Evolutionary conservation across 495 filamentous ascomycete species (phyloP), one percentile per base, ranked within the genome.

Genomic region (Rhypophila decipiens): DNA sequence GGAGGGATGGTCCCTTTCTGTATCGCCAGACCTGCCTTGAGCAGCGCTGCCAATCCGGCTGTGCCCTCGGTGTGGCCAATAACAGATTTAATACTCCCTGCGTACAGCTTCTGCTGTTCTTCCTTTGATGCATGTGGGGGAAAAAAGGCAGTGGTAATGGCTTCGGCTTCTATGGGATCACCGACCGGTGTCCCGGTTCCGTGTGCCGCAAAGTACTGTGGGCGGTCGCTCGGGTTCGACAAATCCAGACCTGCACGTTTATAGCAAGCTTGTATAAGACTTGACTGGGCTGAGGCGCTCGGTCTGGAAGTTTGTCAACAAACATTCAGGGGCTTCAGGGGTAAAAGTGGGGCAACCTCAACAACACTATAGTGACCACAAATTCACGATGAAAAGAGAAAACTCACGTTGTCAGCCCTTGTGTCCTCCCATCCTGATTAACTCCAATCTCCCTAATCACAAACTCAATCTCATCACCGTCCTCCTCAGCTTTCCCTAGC

Each of bases 21-120:
- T 4, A 83, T 56, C 38, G 73, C 44, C 23, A 56, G 12, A 4
- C 70, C 57, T 1, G 70, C 66, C 51, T 84, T 83, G 21, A 83
- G 65, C 1, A 83, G 40, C 0, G 70, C 71, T 4, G 74, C 67
- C 5, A 83, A 46, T 0, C 78, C 79, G 39, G 66, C 68, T 1
- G 66, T 55, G 2, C 67, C 76, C 57, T 82, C 79, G 2, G 68
- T 47, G 53, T 83, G 79, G 0, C 79, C 76, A 20, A 80, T 67
- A 35, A 77, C 77, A 0, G 69, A 63, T 45, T 83, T 83, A 1
- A 82, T 58, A 31, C 27, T 31, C 27, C 27, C 7, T 31, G 7
- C 35, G 68, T 65, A 8, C 77, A 55, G 1, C 5, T 38, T 15
- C 11, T 54, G 48, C 38, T 57, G 27, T n/a, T 37, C 48, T 33